These are phyloP conservation scores for Solanum pimpinellifolium DNA, from an alignment of 257 asterid genomes.

Conservation along the genomic window DNA sequence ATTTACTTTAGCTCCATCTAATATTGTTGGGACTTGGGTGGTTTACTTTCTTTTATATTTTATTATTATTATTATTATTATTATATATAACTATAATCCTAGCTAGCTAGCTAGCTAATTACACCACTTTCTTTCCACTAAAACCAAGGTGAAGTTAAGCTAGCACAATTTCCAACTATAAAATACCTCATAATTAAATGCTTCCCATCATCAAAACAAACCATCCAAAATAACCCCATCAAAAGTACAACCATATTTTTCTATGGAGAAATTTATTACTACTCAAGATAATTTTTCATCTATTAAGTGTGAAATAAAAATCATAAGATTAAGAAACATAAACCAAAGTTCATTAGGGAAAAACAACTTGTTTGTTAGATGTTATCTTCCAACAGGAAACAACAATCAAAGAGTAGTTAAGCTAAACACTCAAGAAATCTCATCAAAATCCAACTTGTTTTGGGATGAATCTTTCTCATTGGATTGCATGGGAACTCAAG, in stretches of 20 bases:
- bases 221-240: not conserved
- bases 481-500: constrained; percentile 16
- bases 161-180: not conserved
- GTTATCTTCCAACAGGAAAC: constrained; percentile 41
- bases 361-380: constrained; percentile 37
- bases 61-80: too few relatives aligned
- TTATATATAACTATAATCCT: too few relatives aligned
- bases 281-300: not conserved
- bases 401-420: constrained; percentile 28
- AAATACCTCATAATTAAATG: not conserved
- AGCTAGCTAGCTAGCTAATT: not conserved
- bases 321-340: constrained; percentile 36
- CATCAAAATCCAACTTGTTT: constrained; percentile 24
- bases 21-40: too few relatives aligned
- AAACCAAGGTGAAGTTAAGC: not conserved
- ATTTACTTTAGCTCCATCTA: too few relatives aligned
- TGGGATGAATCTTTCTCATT: constrained; percentile 27
- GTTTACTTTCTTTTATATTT: too few relatives aligned
- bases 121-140: constrained; percentile 1
- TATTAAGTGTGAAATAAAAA: constrained; percentile 18
- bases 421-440: constrained; percentile 31
- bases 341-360: constrained; percentile 9
- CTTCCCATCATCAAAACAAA: not conserved
- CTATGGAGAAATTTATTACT: constrained; percentile 17
- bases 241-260: not conserved